phyloP scores from a whole-genome alignment of 2,329 filamentous ascomycete genomes.

The Fusarium pseudograminearum region DNA sequence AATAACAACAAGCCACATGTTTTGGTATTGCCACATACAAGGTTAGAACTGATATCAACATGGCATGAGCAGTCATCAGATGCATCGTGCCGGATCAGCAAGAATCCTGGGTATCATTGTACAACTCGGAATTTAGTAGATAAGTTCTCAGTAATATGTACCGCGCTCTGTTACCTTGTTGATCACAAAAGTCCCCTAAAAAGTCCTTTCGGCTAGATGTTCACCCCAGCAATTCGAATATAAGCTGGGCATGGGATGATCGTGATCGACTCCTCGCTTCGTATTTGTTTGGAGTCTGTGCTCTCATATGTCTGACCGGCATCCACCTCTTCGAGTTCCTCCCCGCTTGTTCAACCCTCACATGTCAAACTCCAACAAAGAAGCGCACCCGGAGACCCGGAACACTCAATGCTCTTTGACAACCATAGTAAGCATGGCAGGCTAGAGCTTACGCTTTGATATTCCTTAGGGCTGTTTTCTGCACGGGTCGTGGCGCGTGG shows the following conservation, averaged over 20 bases:
- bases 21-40: accelerated
- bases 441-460: neutral
- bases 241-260: neutral
- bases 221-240: neutral
- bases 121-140: neutral
- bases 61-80: neutral
- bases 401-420: neutral
- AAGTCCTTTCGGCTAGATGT: neutral
- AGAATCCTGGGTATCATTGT: neutral
- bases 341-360: neutral
- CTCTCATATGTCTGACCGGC: neutral
- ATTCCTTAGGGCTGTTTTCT: neutral
- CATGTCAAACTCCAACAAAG: neutral
- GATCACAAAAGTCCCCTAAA: accelerated
- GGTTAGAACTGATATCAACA: neutral
- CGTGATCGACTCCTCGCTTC: neutral
- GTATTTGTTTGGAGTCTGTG: neutral
- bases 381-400: neutral
- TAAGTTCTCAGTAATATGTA: neutral
- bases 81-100: neutral
- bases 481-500: neutral
- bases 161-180: neutral
- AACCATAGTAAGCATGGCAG: neutral
- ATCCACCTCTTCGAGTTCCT: neutral
- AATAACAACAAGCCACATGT: neutral